Percentiles rank a stretch among this genome's conserved stretches.
Conservation (phyloP, 2,329 filamentous ascomycete genomes). For the Ambrosiella xylebori region DNA sequence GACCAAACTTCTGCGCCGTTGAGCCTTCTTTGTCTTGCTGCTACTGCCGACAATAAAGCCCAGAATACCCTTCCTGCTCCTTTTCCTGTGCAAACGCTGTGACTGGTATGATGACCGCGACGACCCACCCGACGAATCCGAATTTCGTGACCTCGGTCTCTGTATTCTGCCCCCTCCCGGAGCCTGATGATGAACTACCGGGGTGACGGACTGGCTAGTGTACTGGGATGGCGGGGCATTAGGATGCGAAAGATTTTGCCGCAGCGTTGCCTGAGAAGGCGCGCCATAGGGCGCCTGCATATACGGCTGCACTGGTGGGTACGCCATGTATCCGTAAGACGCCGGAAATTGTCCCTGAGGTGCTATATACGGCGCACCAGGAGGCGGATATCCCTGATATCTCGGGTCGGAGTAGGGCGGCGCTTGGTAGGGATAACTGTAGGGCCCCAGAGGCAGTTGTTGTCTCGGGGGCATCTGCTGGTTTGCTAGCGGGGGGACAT, state of each 20-base stretch:
- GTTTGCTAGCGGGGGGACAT: not conserved
- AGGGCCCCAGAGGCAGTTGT: constrained; percentile 10
- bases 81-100: constrained; percentile 24
- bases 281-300: not conserved
- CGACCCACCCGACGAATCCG: constrained; percentile 24
- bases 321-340: constrained; percentile 8
- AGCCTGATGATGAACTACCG: constrained; percentile 3
- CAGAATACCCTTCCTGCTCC: constrained; percentile 36
- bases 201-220: constrained; percentile 5
- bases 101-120: constrained; percentile 46
- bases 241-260: constrained; percentile 8
- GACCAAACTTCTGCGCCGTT: constrained; percentile 19
- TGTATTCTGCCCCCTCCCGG: not conserved
- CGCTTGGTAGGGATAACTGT: constrained; percentile 13
- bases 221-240: constrained; percentile 3
- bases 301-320: constrained; percentile 4
- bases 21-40: constrained; percentile 30
- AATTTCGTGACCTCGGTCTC: constrained; percentile 11
- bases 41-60: constrained; percentile 36
- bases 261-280: constrained; percentile 8
- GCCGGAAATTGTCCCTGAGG: constrained; percentile 7
- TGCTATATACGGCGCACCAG: not conserved
- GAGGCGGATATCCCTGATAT: constrained; percentile 12
- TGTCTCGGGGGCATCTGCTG: constrained; percentile 1
- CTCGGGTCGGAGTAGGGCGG: constrained; percentile 9